phyloP scores from a whole-genome alignment of 2,329 filamentous ascomycete genomes.

The Aspergillus sp. region DNA sequence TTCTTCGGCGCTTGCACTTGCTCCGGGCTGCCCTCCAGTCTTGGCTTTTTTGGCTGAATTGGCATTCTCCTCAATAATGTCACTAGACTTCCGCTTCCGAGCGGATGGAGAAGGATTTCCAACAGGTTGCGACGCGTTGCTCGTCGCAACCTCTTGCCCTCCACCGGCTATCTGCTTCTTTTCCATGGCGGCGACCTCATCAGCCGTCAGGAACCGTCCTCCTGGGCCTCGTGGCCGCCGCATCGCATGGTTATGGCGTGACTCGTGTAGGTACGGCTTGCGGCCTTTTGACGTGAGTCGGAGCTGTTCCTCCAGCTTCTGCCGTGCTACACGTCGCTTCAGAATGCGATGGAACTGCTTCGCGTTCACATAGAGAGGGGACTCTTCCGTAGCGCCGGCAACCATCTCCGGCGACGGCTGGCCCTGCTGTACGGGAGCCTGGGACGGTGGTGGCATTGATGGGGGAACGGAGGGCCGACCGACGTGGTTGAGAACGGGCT shows the following conservation, averaged over 20 bases:
- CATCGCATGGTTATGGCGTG: slow-evolving; percentile 97
- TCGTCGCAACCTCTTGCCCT: slow-evolving; percentile 26
- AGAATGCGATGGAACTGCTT: slow-evolving; percentile 98
- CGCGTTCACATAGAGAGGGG: slow-evolving; percentile 92
- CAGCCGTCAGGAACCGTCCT: slow-evolving; percentile 89
- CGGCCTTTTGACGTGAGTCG: slow-evolving; percentile 88
- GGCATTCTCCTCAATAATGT: slow-evolving; percentile 34
- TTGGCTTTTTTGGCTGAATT: slow-evolving; percentile 43
- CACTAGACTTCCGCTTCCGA: slow-evolving; percentile 45
- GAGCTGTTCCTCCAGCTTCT: slow-evolving; percentile 86
- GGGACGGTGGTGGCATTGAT: slow-evolving; percentile 42
- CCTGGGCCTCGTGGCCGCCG: slow-evolving; percentile 85
- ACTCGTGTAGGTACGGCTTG: slow-evolving; percentile 96
- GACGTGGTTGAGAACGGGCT: slow-evolving; percentile 65
- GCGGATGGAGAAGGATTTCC: slow-evolving; percentile 27
- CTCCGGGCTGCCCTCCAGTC: slow-evolving; percentile 25
- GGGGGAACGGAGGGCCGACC: slow-evolving; percentile 44
- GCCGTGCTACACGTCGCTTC: slow-evolving; percentile 84
- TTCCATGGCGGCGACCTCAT: slow-evolving; percentile 88
- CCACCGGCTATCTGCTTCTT: slow-evolving; percentile 42
- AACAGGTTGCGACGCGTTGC: slow-evolving; percentile 17
- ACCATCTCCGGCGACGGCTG: slow-evolving; percentile 73
- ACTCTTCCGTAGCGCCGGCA: slow-evolving; percentile 67
- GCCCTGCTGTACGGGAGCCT: slow-evolving; percentile 55
- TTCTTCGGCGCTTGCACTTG: slow-evolving; percentile 42